phyloP scores from a whole-genome alignment of 2,329 filamentous ascomycete species.

The Trichoderma atrobrunneum region DNA sequence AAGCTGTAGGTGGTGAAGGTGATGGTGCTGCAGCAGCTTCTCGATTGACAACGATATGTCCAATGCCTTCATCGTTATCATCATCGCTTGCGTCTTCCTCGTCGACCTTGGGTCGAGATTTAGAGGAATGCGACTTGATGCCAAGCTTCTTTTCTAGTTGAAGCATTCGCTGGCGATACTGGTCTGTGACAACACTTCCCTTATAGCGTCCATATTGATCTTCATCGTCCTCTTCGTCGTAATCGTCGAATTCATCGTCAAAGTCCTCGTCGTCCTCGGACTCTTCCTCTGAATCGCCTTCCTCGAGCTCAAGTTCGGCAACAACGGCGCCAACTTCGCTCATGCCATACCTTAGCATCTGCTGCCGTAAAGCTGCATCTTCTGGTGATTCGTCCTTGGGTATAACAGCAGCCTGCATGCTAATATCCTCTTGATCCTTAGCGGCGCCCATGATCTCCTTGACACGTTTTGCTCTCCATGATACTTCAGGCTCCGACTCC shows the following conservation, averaged over 20 bases:
- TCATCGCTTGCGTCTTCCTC: slow-evolving; percentile 38
- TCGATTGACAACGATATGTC: slow-evolving; percentile 51
- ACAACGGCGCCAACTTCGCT: slow-evolving; percentile 89
- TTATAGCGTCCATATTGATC: slow-evolving; percentile 75
- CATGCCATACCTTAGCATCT: slow-evolving; percentile 90
- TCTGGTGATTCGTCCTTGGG: slow-evolving; percentile 75
- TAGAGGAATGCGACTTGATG: slow-evolving; percentile 51
- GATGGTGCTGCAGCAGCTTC: slow-evolving; percentile 23
- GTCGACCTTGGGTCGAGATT: slow-evolving; percentile 57
- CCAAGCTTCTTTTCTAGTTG: slow-evolving; percentile 75
- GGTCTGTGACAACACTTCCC: slow-evolving; percentile 63
- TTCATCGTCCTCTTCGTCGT: slow-evolving; percentile 61
- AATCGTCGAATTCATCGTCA: slow-evolving; percentile 51
- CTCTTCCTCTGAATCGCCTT: slow-evolving; percentile 54
- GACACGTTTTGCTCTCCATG: slow-evolving; percentile 46
- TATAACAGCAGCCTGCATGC: slow-evolving; percentile 49
- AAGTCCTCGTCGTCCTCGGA: slow-evolving; percentile 54
- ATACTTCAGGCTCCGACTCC: slow-evolving; percentile 35
- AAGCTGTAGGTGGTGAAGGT: slow-evolving; percentile 20
- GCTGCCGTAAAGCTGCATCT: slow-evolving; percentile 73
- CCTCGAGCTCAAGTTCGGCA: slow-evolving; percentile 83
- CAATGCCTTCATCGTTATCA: slow-evolving; percentile 54
- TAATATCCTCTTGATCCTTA: slow-evolving; percentile 51
- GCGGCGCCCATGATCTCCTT: slow-evolving; percentile 57
- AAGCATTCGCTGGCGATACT: slow-evolving; percentile 79